phyloP scores from a whole-genome alignment of 495 filamentous ascomycete genomes.

The Acidiella bohemica region DNA sequence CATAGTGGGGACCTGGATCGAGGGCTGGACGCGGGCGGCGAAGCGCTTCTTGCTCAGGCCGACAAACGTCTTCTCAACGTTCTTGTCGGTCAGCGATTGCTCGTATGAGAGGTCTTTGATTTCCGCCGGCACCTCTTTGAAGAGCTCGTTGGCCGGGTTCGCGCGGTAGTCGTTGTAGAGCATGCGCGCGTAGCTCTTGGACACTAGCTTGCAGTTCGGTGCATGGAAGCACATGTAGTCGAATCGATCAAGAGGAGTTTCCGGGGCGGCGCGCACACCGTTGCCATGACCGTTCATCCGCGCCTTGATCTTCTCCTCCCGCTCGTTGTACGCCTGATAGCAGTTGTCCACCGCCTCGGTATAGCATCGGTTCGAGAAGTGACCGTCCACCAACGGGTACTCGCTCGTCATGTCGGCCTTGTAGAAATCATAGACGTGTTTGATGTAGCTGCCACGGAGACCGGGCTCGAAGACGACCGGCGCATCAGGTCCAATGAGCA shows the following conservation, averaged over 20 bases:
- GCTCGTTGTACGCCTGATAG: slow-evolving; percentile 87
- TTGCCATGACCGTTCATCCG: slow-evolving; percentile 47
- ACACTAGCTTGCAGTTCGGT: slow-evolving; percentile 92
- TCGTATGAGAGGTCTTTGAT: slow-evolving; percentile 73
- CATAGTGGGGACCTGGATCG: slow-evolving; percentile 76
- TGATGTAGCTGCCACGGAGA: slow-evolving; percentile 82
- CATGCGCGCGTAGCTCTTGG: slow-evolving; percentile 88
- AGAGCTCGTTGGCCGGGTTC: slow-evolving; percentile 61
- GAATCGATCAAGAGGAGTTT: slow-evolving; percentile 77
- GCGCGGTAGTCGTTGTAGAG: slow-evolving; percentile 92
- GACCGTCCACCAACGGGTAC: slow-evolving; percentile 93
- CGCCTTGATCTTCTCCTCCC: slow-evolving; percentile 55
- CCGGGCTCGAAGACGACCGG: slow-evolving; percentile 85
- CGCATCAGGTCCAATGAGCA: slow-evolving; percentile 87
- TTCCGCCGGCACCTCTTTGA: slow-evolving; percentile 76
- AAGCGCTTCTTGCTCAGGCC: slow-evolving; percentile 89
- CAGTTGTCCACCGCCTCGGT: slow-evolving; percentile 87
- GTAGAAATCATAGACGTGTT: slow-evolving; percentile 97
- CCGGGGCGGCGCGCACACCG: slow-evolving; percentile 36
- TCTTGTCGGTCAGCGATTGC: slow-evolving; percentile 78
- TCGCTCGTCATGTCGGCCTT: slow-evolving; percentile 97
- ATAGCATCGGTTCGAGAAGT: slow-evolving; percentile 92
- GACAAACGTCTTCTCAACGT: slow-evolving; percentile 96
- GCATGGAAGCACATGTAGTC: slow-evolving; percentile 94
- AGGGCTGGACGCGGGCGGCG: slow-evolving; percentile 71